Conservation (phyloP, 306 rosid species). For the Acacia melanoxylon region DNA sequence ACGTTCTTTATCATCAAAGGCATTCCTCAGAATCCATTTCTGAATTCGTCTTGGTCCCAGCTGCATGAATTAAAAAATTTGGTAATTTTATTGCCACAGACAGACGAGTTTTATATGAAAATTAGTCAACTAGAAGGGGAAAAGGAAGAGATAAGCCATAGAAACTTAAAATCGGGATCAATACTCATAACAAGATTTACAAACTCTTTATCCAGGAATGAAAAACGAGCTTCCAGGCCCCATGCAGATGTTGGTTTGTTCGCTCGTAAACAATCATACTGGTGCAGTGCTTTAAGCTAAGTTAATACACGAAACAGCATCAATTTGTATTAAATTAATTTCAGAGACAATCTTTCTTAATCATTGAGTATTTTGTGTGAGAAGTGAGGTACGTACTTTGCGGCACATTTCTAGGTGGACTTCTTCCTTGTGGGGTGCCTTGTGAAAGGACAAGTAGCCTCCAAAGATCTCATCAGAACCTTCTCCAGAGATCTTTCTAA, state of each 20-base stretch:
- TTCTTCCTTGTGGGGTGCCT: slow-evolving; percentile 95
- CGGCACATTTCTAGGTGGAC: slow-evolving; percentile 85
- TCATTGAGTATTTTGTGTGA: not conserved
- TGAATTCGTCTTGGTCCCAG: slow-evolving; percentile 52
- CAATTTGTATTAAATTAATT: not conserved
- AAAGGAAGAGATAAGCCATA: slow-evolving; percentile 19
- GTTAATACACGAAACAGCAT: not conserved
- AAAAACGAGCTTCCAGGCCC: slow-evolving; percentile 72
- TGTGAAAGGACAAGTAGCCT: slow-evolving; percentile 89
- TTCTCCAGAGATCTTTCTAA: slow-evolving; percentile 92
- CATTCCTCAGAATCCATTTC: slow-evolving; percentile 64
- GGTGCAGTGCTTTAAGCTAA: slow-evolving; percentile 89
- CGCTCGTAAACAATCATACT: slow-evolving; percentile 83
- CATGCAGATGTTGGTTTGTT: slow-evolving; percentile 90
- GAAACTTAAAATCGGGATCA: slow-evolving; percentile 78
- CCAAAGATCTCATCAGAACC: slow-evolving; percentile 95
- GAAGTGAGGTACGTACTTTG: slow-evolving; percentile 58
- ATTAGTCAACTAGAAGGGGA: not conserved
- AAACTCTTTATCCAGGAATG: slow-evolving; percentile 63
- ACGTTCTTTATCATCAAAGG: slow-evolving; percentile 58
- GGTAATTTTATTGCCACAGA: slow-evolving; percentile 14
- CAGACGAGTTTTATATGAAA: not conserved
- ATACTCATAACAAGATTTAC: slow-evolving; percentile 58
- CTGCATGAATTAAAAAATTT: slow-evolving; percentile 19
- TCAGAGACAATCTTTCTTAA: not conserved